A percentile compares a stretch with the other conserved stretches of the same genome.
Conservation (phyloP, 345 rosid species). For the Geranium brycei region DNA sequence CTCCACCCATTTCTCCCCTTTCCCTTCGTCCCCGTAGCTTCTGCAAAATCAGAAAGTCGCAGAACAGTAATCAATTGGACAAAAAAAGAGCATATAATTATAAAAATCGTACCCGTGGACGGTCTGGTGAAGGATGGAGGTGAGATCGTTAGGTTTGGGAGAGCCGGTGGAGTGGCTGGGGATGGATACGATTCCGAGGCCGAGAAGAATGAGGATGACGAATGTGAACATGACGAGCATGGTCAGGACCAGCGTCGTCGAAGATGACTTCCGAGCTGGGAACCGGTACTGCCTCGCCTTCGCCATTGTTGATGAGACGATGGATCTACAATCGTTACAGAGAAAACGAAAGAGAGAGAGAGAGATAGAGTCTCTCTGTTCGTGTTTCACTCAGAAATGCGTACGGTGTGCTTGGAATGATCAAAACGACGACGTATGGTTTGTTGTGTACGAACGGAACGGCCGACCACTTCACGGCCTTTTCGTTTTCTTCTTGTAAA, state of each 20-base stretch:
- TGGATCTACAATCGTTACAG: not conserved
- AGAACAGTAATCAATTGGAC: not conserved
- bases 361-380: too few relatives aligned
- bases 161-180: slow-evolving; percentile 41
- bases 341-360: too few relatives aligned
- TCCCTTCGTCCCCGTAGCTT: slow-evolving; percentile 31
- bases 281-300: slow-evolving; percentile 45
- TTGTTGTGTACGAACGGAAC: too few relatives aligned
- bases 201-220: slow-evolving; percentile 55
- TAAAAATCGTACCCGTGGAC: slow-evolving; percentile 20
- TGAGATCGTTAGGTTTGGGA: slow-evolving; percentile 58
- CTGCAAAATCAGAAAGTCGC: slow-evolving; percentile 12
- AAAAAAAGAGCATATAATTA: not conserved
- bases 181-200: slow-evolving; percentile 56
- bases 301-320: slow-evolving; percentile 26
- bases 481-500: too few relatives aligned
- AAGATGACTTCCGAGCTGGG: slow-evolving; percentile 43
- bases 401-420: too few relatives aligned
- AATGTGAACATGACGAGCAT: slow-evolving; percentile 48
- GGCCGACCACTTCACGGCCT: too few relatives aligned
- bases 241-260: slow-evolving; percentile 40
- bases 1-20: slow-evolving; percentile 66
- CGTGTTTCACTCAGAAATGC: too few relatives aligned
- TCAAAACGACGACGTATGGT: too few relatives aligned
- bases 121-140: slow-evolving; percentile 41